Evolutionary conservation across 345 rosid species (phyloP), one percentile per base, ranked within the genome.

Genomic region (Eucalyptus curtisii): DNA sequence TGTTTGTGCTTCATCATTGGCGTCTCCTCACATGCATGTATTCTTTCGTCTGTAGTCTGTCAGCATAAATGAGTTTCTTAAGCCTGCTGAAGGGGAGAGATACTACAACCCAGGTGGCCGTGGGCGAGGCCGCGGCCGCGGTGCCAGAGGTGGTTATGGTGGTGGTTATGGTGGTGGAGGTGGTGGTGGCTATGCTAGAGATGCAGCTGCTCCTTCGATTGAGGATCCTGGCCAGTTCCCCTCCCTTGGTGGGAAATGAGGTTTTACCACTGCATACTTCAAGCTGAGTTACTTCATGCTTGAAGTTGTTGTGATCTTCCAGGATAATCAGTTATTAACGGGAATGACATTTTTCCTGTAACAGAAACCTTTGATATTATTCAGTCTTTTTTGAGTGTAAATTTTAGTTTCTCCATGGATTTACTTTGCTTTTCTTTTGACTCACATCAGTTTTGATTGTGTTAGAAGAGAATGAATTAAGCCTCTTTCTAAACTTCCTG

Each of bases 201-300:
- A 88, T 89, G 92, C 86, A 44, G 88, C 94, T 44, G 97, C 99
- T 3, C 99, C 99, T 7, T 89, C 92, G 24, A 97, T 98, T 53
- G 96, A 90, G 89, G 99, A 98, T 89, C 93, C 93, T 11, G 96
- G 95, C 50, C 98, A 97, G 87, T 98, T 98, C 96, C 99, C 99
- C 61, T 33, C 99, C 64, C 93, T 98, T 91, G 96, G 98, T 88
- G 99, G 96, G 91, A 97, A 95, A 93, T 97, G 96, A 96, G 89
- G 66, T 86, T 66, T 48, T 22, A 86, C 88, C 49, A 86, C 57
- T 71, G 64, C 84, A 61, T 33, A 44, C 61, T 84, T 80, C 19
- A 17, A 59, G 30, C 88, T 25, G 17, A 84, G 90, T 59, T 80
- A 71, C 86, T 80, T 61, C 16, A 33, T 33, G 86, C 87, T 17